Percentiles rank a stretch among this genome's conserved stretches.
Evolutionary conservation across 805 yeast species (phyloP).

Genomic region (Starmera caribaea): DNA sequence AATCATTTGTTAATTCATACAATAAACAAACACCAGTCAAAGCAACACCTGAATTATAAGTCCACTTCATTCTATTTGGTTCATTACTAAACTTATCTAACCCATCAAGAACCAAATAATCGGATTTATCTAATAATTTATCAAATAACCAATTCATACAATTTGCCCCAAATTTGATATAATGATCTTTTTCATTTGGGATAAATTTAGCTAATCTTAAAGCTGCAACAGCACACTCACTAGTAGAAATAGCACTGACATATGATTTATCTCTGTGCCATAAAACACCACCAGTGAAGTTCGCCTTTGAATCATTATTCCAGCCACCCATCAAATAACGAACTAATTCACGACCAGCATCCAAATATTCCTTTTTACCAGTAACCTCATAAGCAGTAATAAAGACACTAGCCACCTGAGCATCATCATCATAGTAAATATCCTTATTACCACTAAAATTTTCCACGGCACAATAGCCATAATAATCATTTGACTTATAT

Average conservation of each 20-base stretch:
- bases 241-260: slow-evolving; percentile 57
- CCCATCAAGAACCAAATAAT: slow-evolving; percentile 54
- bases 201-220: slow-evolving; percentile 45
- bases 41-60: slow-evolving; percentile 62
- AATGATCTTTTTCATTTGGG: slow-evolving; percentile 35
- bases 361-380: slow-evolving; percentile 40
- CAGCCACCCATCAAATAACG: slow-evolving; percentile 59
- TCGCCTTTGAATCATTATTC: slow-evolving; percentile 22
- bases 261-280: slow-evolving; percentile 60
- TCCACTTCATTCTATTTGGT: slow-evolving; percentile 46
- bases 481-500: slow-evolving; percentile 39
- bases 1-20: slow-evolving; percentile 39
- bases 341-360: slow-evolving; percentile 47
- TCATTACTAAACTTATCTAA: slow-evolving; percentile 30
- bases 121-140: slow-evolving; percentile 40
- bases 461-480: slow-evolving; percentile 60
- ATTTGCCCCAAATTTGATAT: slow-evolving; percentile 48
- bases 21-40: slow-evolving; percentile 43
- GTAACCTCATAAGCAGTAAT: slow-evolving; percentile 63
- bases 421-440: slow-evolving; percentile 67
- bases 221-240: slow-evolving; percentile 56
- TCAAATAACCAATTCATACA: slow-evolving; percentile 50
- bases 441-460: slow-evolving; percentile 50
- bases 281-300: slow-evolving; percentile 46
- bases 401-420: slow-evolving; percentile 59